A percentile compares a stretch with the other conserved stretches of the same genome.
Conservation (phyloP, 192 early-diverging fungal genomes). For the Dissophora ornata region DNA sequence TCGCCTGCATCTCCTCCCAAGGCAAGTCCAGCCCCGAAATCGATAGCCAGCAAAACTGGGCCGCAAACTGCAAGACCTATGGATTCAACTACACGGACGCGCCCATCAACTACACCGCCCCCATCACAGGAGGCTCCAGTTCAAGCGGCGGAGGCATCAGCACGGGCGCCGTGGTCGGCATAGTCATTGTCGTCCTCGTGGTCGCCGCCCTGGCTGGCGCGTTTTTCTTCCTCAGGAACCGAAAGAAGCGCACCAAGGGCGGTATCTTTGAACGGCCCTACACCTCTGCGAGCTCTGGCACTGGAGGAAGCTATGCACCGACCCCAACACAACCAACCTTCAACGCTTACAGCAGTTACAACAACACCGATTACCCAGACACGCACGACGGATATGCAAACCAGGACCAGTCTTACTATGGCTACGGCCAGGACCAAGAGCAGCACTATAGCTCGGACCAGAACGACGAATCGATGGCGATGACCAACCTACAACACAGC, state of each 20-base stretch:
- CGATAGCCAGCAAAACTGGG: slow-evolving; percentile 37
- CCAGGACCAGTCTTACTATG: slow-evolving; percentile 9
- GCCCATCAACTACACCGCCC: slow-evolving; percentile 24
- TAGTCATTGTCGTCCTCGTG: slow-evolving; percentile 21
- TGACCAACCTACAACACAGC: slow-evolving; percentile 37
- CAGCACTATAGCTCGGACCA: slow-evolving; percentile 33
- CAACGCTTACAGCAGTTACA: slow-evolving; percentile 35
- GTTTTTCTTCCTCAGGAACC: slow-evolving; percentile 17
- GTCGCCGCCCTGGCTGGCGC: slow-evolving; percentile 1
- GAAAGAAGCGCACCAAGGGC: slow-evolving; percentile 25
- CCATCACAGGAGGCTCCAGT: slow-evolving; percentile 11
- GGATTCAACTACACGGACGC: slow-evolving; percentile 43
- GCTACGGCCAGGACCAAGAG: slow-evolving; percentile 16
- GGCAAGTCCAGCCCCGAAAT: slow-evolving; percentile 23
- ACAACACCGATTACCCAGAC: slow-evolving; percentile 29
- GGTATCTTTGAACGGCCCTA: slow-evolving; percentile 42
- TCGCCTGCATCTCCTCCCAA: slow-evolving; percentile 35
- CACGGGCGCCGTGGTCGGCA: slow-evolving; percentile 27
- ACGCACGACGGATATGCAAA: neutral
- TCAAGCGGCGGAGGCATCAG: neutral
- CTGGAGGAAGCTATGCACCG: slow-evolving; percentile 7
- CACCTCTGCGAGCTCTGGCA: slow-evolving; percentile 17
- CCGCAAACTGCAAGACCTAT: slow-evolving; percentile 16
- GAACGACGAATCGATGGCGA: slow-evolving; percentile 36
- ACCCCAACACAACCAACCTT: slow-evolving; percentile 18